phyloP scores from a whole-genome alignment of 1,284 basidiomycete species.

The Earliella scabrosa region DNA sequence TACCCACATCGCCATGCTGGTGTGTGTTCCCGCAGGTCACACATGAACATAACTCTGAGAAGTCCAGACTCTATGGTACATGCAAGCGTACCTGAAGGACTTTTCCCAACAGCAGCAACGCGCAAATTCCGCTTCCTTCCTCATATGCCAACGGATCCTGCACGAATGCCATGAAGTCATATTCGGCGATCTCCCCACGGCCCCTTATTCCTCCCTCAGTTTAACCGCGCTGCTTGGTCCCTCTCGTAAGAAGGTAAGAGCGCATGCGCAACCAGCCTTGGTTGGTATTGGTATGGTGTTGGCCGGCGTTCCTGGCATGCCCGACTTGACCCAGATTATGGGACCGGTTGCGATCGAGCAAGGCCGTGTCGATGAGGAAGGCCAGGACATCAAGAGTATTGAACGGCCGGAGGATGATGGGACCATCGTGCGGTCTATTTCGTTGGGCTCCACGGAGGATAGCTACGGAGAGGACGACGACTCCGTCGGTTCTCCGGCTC shows the following conservation, averaged over 20 bases:
- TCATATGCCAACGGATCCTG: constrained; percentile 91
- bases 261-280: constrained; percentile 74
- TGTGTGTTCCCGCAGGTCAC: constrained; percentile 49
- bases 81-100: constrained; percentile 94
- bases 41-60: constrained; percentile 14
- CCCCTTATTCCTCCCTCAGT: constrained; percentile 67
- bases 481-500: constrained; percentile 13
- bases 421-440: constrained; percentile 21
- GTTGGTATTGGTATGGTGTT: constrained; percentile 88
- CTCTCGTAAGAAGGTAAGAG: constrained; percentile 68
- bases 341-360: constrained; percentile 92
- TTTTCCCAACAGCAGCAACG: constrained; percentile 61
- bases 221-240: constrained; percentile 53
- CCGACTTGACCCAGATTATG: constrained; percentile 69
- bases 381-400: constrained; percentile 51
- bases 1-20: constrained; percentile 92
- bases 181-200: constrained; percentile 84
- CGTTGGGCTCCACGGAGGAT: constrained; percentile 24
- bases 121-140: constrained; percentile 80
- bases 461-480: constrained; percentile 34
- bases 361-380: constrained; percentile 70
- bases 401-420: constrained; percentile 49
- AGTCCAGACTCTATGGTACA: constrained; percentile 93
- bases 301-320: constrained; percentile 82
- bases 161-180: constrained; percentile 97